These are phyloP conservation scores for Penicillium sp. DNA, from an alignment of 2,329 filamentous ascomycete genomes.

Conservation along the genomic window DNA sequence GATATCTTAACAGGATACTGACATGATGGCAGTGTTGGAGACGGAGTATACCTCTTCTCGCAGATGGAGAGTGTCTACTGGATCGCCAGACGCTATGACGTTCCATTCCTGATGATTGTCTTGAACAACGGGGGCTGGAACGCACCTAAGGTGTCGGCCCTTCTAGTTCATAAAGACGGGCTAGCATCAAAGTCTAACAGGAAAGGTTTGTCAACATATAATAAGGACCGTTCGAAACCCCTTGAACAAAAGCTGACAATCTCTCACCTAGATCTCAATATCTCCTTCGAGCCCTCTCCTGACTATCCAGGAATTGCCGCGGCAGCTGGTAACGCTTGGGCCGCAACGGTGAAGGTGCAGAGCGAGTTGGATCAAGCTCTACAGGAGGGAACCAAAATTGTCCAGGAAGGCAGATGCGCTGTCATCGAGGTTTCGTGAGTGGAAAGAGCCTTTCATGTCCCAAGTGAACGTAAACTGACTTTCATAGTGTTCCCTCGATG, in stretches of 20 bases:
- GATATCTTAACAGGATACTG: neutral
- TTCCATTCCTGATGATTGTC: conserved; percentile 68
- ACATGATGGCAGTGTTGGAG: conserved; percentile 55
- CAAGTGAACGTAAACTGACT: neutral
- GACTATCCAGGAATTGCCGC: conserved; percentile 70
- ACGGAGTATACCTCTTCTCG: conserved; percentile 69
- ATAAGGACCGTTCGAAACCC: neutral
- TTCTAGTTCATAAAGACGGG: conserved; percentile 68
- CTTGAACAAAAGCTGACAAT: conserved; percentile 31
- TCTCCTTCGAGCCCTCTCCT: conserved; percentile 66
- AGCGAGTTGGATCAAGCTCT: conserved; percentile 60
- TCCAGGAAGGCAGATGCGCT: conserved; percentile 60
- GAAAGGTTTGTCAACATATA: conserved; percentile 11
- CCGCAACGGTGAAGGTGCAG: conserved; percentile 61
- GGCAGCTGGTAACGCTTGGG: conserved; percentile 60
- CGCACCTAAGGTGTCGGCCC: conserved; percentile 56
- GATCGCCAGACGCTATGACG: conserved; percentile 68
- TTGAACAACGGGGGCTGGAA: conserved; percentile 73
- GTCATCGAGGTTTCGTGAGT: conserved; percentile 58
- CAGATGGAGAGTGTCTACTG: conserved; percentile 70
- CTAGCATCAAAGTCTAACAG: conserved; percentile 62
- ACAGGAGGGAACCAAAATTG: conserved; percentile 61
- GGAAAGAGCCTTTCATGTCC: neutral
- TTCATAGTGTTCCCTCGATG: conserved; percentile 27
- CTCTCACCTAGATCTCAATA: conserved; percentile 60